Percentiles rank a stretch among this genome's conserved stretches.
Evolutionary conservation across 2,329 filamentous ascomycete species (phyloP).

Genomic region (Ceratocystis diversiconidia): DNA sequence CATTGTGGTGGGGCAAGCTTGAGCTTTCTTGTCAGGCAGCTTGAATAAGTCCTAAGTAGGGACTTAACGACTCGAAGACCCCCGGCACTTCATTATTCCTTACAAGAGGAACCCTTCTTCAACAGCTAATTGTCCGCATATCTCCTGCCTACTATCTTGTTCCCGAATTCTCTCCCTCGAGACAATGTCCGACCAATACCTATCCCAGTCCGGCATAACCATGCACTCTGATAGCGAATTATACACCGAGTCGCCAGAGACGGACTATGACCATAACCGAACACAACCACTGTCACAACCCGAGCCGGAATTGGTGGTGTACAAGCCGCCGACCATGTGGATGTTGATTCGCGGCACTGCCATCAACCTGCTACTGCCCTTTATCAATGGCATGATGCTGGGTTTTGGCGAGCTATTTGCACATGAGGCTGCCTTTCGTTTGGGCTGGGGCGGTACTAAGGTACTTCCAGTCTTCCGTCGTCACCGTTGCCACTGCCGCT

Average conservation of each 20-base stretch:
- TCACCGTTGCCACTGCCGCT: constrained; percentile 21
- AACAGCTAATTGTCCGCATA: not conserved
- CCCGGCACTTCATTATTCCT: not conserved
- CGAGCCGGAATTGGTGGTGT: constrained; percentile 56
- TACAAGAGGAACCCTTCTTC: not conserved
- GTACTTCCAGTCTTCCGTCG: constrained; percentile 34
- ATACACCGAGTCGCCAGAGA: constrained; percentile 55
- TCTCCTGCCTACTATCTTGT: not conserved
- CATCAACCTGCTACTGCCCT: constrained; percentile 90
- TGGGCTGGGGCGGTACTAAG: constrained; percentile 91
- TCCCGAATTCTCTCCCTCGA: not conserved
- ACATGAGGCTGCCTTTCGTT: constrained; percentile 81
- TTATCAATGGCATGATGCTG: constrained; percentile 96
- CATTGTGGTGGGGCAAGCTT: not conserved
- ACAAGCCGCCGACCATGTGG: constrained; percentile 79
- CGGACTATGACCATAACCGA: constrained; percentile 36
- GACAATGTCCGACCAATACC: constrained; percentile 13
- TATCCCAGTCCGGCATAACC: constrained; percentile 60
- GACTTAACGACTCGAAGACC: not conserved
- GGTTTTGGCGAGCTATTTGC: constrained; percentile 95
- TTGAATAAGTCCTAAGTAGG: not conserved
- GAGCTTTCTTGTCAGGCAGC: not conserved
- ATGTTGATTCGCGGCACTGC: constrained; percentile 72
- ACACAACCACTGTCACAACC: constrained; percentile 39
- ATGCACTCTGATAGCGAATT: constrained; percentile 74